A percentile compares a stretch with the other conserved stretches of the same genome.
Evolutionary conservation across 495 filamentous ascomycete species (phyloP).

Genomic region (Durotheca rogersii): DNA sequence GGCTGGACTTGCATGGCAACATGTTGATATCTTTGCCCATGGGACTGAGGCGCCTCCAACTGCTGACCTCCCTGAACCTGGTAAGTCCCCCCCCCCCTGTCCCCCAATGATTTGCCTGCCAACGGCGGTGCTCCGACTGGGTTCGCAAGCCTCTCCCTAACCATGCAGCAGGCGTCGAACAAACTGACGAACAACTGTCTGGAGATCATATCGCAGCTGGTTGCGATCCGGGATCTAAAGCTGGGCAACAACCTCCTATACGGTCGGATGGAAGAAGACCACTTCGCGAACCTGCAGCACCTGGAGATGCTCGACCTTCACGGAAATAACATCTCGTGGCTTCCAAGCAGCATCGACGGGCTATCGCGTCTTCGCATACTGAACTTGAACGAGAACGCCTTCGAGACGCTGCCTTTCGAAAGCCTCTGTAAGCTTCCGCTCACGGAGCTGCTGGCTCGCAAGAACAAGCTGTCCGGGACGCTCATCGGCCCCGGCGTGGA

Average conservation of each 20-base stretch:
- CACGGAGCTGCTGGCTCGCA: conserved; percentile 70
- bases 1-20: conserved; percentile 85
- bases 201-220: conserved; percentile 69
- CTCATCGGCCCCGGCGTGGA: conserved; percentile 64
- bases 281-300: conserved; percentile 58
- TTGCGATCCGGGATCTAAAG: conserved; percentile 72
- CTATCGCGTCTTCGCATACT: conserved; percentile 68
- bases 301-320: conserved; percentile 82
- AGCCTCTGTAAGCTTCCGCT: conserved; percentile 66
- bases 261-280: conserved; percentile 57
- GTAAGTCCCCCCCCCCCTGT: conserved; percentile 44
- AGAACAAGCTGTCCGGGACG: conserved; percentile 73
- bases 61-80: conserved; percentile 78
- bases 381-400: conserved; percentile 73
- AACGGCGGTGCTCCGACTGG: too few relatives aligned
- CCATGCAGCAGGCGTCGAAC: conserved; percentile 67
- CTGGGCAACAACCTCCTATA: conserved; percentile 75
- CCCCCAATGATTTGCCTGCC: too few relatives aligned
- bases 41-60: conserved; percentile 69
- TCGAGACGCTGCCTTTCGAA: conserved; percentile 68
- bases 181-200: conserved; percentile 68
- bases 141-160: too few relatives aligned
- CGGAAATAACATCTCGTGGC: conserved; percentile 71
- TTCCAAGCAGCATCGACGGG: conserved; percentile 67
- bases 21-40: conserved; percentile 66